Evolutionary conservation across 2,329 filamentous ascomycete species (phyloP).

Genomic region (Cryoendolithus antarcticus): DNA sequence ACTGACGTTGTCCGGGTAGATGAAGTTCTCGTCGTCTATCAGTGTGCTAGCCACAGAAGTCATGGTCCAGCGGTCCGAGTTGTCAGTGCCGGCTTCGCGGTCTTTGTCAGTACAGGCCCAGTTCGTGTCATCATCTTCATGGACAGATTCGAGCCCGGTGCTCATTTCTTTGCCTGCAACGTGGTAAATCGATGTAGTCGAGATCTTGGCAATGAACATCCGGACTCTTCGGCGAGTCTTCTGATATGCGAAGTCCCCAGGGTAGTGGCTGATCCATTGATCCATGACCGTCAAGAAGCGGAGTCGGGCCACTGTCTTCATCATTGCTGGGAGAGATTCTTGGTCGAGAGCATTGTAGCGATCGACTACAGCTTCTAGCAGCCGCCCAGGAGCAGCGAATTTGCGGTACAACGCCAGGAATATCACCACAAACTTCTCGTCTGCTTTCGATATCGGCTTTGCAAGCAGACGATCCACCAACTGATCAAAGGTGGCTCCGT

Average conservation of each 20-base stretch:
- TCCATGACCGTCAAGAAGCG: constrained; percentile 73
- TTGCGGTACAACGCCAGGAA: constrained; percentile 91
- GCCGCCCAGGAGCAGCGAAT: constrained; percentile 68
- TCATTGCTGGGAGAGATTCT: constrained; percentile 56
- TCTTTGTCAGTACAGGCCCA: constrained; percentile 78
- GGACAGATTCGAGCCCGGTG: constrained; percentile 59
- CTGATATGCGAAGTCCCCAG: constrained; percentile 79
- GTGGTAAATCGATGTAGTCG: constrained; percentile 67
- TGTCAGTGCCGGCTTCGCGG: constrained; percentile 26
- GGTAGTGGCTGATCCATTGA: constrained; percentile 81
- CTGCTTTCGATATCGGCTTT: constrained; percentile 71
- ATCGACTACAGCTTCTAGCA: constrained; percentile 66
- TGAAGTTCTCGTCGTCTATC: constrained; percentile 22
- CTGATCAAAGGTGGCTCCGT: constrained; percentile 40
- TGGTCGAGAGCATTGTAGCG: constrained; percentile 60
- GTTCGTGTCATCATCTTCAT: constrained; percentile 79
- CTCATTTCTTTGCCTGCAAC: constrained; percentile 77
- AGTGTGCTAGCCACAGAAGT: constrained; percentile 22
- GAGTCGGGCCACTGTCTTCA: constrained; percentile 68
- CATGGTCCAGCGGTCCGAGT: constrained; percentile 23
- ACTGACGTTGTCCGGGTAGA: constrained; percentile 17
- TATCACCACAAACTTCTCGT: constrained; percentile 75
- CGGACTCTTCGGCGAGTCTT: constrained; percentile 59
- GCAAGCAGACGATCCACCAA: constrained; percentile 73
- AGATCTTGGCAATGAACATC: constrained; percentile 63